These are phyloP conservation scores for Pichia paraexigua DNA, from an alignment of 805 yeast genomes.

Conservation along the genomic window DNA sequence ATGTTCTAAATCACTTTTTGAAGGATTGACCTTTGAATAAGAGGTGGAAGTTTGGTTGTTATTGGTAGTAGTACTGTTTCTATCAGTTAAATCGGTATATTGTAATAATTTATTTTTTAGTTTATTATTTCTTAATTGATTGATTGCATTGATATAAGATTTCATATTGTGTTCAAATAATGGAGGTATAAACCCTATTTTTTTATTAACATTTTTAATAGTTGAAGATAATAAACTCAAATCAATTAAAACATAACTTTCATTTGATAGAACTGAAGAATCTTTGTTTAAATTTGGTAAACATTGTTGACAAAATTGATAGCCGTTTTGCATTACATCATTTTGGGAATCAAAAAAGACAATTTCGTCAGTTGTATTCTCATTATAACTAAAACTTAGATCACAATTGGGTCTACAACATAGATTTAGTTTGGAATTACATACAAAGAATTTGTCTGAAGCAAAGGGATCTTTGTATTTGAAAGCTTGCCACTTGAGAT, in stretches of 20 bases:
- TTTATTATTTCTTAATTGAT: background rate
- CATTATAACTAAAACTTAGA: slow-evolving; percentile 31
- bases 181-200: slow-evolving; percentile 52
- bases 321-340: slow-evolving; percentile 41
- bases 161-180: slow-evolving; percentile 19
- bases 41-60: background rate
- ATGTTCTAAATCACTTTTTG: slow-evolving; percentile 62
- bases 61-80: background rate
- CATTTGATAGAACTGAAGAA: slow-evolving; percentile 13
- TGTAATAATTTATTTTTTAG: slow-evolving; percentile 3
- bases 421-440: slow-evolving; percentile 34
- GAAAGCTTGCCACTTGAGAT: slow-evolving; percentile 53
- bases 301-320: slow-evolving; percentile 45
- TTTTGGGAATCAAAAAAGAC: slow-evolving; percentile 33
- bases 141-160: background rate
- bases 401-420: slow-evolving; percentile 70
- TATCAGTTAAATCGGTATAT: background rate
- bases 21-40: slow-evolving; percentile 23
- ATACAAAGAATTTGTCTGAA: slow-evolving; percentile 47
- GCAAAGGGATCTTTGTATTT: slow-evolving; percentile 62
- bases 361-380: slow-evolving; percentile 39
- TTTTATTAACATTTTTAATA: slow-evolving; percentile 45
- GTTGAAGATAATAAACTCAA: slow-evolving; percentile 39
- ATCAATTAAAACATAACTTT: slow-evolving; percentile 35
- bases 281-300: slow-evolving; percentile 34